These are phyloP conservation scores for Daldinia grandis DNA, from an alignment of 495 filamentous ascomycete genomes.

Conservation along the genomic window DNA sequence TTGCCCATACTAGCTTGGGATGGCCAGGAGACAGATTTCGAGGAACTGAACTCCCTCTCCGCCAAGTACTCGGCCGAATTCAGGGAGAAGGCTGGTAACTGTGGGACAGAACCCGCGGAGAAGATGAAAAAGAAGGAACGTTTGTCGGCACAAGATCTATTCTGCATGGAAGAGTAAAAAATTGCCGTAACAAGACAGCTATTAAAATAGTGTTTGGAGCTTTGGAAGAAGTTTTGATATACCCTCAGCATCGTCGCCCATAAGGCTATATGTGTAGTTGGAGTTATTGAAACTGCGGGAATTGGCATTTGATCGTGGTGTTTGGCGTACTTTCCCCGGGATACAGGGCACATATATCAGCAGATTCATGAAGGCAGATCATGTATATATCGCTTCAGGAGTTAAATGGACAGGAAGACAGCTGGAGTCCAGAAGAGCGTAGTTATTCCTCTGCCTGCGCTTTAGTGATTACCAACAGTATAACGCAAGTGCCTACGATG, in stretches of 20 bases:
- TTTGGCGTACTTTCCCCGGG: conserved; percentile 18
- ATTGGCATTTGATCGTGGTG: conserved; percentile 15
- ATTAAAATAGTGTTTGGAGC: not conserved
- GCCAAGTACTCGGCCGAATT: conserved; percentile 54
- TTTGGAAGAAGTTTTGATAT: conserved; percentile 19
- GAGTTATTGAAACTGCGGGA: not conserved
- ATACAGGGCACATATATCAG: conserved; percentile 16
- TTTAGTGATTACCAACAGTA: conserved; percentile 57
- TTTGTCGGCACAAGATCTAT: conserved; percentile 44
- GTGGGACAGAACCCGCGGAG: conserved; percentile 39
- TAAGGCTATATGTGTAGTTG: conserved; percentile 6
- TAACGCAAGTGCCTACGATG: conserved; percentile 79
- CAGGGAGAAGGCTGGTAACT: conserved; percentile 51
- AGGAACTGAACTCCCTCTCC: conserved; percentile 48
- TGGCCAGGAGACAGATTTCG: conserved; percentile 42
- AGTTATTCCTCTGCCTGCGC: conserved; percentile 19
- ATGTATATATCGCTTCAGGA: conserved; percentile 31
- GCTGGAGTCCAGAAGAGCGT: not conserved
- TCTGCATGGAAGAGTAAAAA: conserved; percentile 36
- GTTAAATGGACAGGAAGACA: not conserved
- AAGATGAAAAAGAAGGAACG: conserved; percentile 34
- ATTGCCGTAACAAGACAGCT: not conserved
- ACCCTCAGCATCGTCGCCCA: not conserved
- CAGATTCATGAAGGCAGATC: conserved; percentile 17
- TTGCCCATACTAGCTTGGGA: conserved; percentile 56